A percentile compares a stretch with the other conserved stretches of the same genome.
These are phyloP conservation scores for Naganishia kalamii DNA, from an alignment of 768 basidiomycete species.

Conservation along the genomic window DNA sequence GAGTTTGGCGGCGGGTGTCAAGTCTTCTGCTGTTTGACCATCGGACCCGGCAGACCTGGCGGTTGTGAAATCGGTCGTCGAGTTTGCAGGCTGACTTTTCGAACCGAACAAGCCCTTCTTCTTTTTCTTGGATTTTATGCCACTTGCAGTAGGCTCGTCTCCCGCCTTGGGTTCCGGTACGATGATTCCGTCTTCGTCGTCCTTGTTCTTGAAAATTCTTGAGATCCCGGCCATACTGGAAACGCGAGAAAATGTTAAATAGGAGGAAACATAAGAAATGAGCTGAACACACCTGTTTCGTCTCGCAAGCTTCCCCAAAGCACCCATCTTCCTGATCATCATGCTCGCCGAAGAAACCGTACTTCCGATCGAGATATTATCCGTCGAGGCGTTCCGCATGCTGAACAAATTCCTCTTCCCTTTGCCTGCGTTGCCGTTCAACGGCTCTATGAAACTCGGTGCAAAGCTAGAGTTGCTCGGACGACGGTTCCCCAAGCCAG, in stretches of 20 bases:
- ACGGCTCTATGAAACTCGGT: conserved; percentile 36
- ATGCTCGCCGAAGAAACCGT: conserved; percentile 92
- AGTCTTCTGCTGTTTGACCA: conserved; percentile 58
- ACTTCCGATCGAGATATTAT: conserved; percentile 89
- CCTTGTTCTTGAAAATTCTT: conserved; percentile 78
- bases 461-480: conserved; percentile 25
- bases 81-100: conserved; percentile 62
- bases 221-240: conserved; percentile 77
- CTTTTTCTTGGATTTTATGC: conserved; percentile 50
- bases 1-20: conserved; percentile 83
- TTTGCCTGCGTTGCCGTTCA: conserved; percentile 48
- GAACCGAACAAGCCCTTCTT: conserved; percentile 49
- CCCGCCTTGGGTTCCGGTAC: conserved; percentile 45
- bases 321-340: conserved; percentile 89
- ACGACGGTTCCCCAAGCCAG: conserved; percentile 19
- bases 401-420: conserved; percentile 69
- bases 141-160: conserved; percentile 39
- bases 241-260: not conserved
- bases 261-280: not conserved
- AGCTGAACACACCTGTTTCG: conserved; percentile 55
- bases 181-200: conserved; percentile 53
- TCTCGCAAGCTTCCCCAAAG: conserved; percentile 78
- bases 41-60: conserved; percentile 56
- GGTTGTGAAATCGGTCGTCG: conserved; percentile 71
- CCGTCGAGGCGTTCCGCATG: conserved; percentile 78